A percentile compares a stretch with the other conserved stretches of the same genome.
Conservation (phyloP, 139 green algal species). For the Deuterostichococcus epilithicus region DNA sequence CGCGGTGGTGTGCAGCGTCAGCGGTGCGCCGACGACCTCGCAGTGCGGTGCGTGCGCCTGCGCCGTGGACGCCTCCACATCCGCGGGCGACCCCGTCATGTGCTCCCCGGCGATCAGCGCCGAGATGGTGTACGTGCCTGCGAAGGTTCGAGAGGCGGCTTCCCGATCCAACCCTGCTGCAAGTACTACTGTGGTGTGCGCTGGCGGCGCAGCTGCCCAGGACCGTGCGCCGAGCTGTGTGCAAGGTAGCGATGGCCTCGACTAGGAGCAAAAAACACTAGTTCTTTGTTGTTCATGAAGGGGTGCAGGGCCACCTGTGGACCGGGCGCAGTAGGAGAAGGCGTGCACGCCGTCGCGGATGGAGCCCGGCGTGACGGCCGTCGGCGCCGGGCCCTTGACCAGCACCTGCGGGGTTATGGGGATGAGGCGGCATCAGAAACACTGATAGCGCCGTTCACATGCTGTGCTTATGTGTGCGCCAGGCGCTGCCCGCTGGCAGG, state of each 20-base stretch:
- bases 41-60: conserved; percentile 12
- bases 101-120: conserved; percentile 6
- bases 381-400: conserved; percentile 13
- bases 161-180: too few relatives aligned
- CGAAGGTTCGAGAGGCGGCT: too few relatives aligned
- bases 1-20: conserved; percentile 1
- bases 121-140: conserved; percentile 19
- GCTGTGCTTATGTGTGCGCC: too few relatives aligned
- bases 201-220: too few relatives aligned
- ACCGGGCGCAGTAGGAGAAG: conserved; percentile 13
- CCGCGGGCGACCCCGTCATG: conserved; percentile 18
- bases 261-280: too few relatives aligned
- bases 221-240: too few relatives aligned
- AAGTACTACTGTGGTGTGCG: too few relatives aligned
- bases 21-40: conserved; percentile 13
- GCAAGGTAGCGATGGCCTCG: too few relatives aligned
- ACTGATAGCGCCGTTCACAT: too few relatives aligned
- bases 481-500: too few relatives aligned
- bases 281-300: too few relatives aligned
- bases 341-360: background rate
- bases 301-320: background rate
- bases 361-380: background rate
- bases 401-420: conserved; percentile 16
- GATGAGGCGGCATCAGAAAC: too few relatives aligned
- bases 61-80: conserved; percentile 24